These are phyloP conservation scores for Neonectria faginata DNA, from an alignment of 2,329 filamentous ascomycete genomes.

Conservation along the genomic window DNA sequence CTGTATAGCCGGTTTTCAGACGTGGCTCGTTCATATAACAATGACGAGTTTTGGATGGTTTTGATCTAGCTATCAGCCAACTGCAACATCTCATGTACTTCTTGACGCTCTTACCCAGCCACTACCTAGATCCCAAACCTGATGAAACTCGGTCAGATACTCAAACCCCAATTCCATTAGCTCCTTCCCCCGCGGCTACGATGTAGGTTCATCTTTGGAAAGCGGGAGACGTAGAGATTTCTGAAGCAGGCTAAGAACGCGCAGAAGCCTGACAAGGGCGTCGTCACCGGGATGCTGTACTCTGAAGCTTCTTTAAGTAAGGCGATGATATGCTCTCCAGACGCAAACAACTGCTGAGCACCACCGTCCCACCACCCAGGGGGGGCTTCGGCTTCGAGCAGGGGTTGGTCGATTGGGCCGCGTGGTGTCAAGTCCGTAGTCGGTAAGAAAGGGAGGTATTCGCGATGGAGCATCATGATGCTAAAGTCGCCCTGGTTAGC, in stretches of 20 bases:
- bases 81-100: fast-evolving
- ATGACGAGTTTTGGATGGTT: constrained; percentile 40
- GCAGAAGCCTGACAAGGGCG: constrained; percentile 59
- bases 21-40: constrained; percentile 37
- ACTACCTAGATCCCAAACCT: constrained; percentile 39
- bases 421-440: constrained; percentile 49
- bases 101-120: constrained; percentile 32
- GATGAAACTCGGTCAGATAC: constrained; percentile 39
- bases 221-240: constrained; percentile 54
- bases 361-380: constrained; percentile 56
- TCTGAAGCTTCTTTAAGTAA: constrained; percentile 54
- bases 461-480: constrained; percentile 55
- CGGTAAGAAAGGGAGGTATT: constrained; percentile 59
- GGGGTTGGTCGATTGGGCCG: constrained; percentile 55
- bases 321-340: constrained; percentile 51
- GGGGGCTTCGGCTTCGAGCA: constrained; percentile 53
- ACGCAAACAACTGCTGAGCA: constrained; percentile 50
- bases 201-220: constrained; percentile 55
- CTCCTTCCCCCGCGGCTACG: constrained; percentile 33
- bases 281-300: constrained; percentile 52
- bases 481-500: constrained; percentile 39
- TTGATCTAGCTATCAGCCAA: constrained; percentile 35
- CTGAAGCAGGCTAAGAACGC: constrained; percentile 58
- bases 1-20: constrained; percentile 36
- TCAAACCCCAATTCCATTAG: constrained; percentile 39